Evolutionary conservation across 768 basidiomycete genomes (phyloP).

Genomic region (Mycena leptocephala): DNA sequence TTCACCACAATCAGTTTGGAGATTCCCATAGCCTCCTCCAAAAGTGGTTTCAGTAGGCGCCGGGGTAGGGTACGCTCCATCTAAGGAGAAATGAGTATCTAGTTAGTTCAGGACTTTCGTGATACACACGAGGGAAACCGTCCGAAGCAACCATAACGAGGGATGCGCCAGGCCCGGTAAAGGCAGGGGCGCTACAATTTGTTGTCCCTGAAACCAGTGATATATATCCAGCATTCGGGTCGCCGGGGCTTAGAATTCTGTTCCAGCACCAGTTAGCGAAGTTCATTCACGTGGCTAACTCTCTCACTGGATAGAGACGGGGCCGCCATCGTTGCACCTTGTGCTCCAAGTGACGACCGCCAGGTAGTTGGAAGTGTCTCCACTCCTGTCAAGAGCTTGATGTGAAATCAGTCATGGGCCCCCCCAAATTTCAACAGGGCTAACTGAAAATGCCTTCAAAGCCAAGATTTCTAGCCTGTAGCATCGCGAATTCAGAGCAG

Average conservation of each 20-base stretch:
- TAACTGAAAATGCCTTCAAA: not conserved
- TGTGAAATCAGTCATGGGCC: not conserved
- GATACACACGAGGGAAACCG: conserved; percentile 3
- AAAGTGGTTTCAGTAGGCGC: not conserved
- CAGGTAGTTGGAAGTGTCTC: conserved; percentile 11
- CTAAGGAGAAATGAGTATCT: conserved; percentile 5
- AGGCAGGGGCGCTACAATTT: not conserved
- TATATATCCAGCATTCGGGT: no score
- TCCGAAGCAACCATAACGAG: not conserved
- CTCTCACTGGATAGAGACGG: not conserved
- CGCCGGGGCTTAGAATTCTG: conserved; percentile 1
- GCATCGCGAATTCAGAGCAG: conserved; percentile 9
- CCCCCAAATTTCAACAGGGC: not conserved
- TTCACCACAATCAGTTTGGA: conserved; percentile 4
- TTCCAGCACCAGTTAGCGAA: not conserved
- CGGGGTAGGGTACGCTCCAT: not conserved
- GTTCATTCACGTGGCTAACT: not conserved
- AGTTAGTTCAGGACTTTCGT: conserved; percentile 1
- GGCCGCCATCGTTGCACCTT: not conserved
- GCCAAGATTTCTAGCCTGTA: not conserved
- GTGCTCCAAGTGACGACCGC: not conserved
- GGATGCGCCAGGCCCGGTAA: not conserved
- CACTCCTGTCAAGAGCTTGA: conserved; percentile 4
- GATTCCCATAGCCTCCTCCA: not conserved
- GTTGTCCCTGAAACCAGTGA: not conserved